Percentiles rank a stretch among this genome's conserved stretches.
Conservation (phyloP, 208 protist species). For the Tritrichomonas foetus region DNA sequence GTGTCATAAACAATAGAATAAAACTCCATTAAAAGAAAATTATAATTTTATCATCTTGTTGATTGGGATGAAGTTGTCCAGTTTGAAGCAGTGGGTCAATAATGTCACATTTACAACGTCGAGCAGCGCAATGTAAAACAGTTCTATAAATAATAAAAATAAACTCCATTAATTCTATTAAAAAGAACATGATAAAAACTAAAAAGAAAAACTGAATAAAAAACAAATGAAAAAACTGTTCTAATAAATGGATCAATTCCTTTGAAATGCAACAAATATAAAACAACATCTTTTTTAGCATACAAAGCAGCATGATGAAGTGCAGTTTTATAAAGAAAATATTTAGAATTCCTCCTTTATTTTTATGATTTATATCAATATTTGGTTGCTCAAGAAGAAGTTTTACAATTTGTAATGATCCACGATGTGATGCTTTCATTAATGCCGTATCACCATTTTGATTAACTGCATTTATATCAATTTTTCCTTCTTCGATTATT, state of each 20-base stretch:
- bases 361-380: not conserved
- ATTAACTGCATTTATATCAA: not conserved
- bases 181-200: no score
- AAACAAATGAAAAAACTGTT: not conserved
- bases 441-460: not conserved
- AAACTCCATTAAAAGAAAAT: not conserved
- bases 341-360: conserved; percentile 19
- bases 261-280: not conserved
- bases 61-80: not conserved
- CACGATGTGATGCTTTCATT: not conserved
- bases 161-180: no score
- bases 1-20: not conserved
- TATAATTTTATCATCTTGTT: conserved; percentile 15
- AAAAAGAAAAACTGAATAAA: not conserved
- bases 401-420: not conserved
- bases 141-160: not conserved
- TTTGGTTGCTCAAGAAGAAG: not conserved
- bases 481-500: not conserved
- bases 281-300: not conserved
- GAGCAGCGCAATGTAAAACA: not conserved
- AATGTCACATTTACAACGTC: not conserved
- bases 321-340: not conserved
- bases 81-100: not conserved
- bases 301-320: not conserved
- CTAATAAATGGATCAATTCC: not conserved